phyloP scores from a whole-genome alignment of 2,329 filamentous ascomycete genomes.

The Colletotrichum abscissum region DNA sequence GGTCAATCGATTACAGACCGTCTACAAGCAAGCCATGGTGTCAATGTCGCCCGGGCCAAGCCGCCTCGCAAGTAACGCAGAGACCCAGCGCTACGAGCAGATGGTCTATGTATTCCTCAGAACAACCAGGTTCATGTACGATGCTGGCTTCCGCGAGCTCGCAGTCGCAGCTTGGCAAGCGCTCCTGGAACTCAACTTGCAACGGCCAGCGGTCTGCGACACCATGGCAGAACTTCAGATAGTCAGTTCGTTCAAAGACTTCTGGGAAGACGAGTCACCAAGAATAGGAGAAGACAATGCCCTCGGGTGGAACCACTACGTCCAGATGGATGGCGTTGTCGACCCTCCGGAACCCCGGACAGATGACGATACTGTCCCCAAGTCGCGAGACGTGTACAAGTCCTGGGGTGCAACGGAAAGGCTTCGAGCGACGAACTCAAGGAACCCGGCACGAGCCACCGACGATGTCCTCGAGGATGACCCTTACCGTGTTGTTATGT shows the following conservation, averaged over 20 bases:
- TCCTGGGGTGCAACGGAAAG: conserved; percentile 67
- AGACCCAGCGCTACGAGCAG: conserved; percentile 47
- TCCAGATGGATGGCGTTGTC: conserved; percentile 46
- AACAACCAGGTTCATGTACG: conserved; percentile 77
- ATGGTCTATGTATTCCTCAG: conserved; percentile 80
- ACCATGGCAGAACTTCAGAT: conserved; percentile 35
- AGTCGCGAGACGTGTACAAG: conserved; percentile 59
- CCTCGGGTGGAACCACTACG: conserved; percentile 75
- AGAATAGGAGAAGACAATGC: conserved; percentile 81
- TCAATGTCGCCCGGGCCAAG: conserved; percentile 24
- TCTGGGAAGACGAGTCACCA: conserved; percentile 88
- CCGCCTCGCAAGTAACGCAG: not conserved
- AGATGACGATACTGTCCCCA: conserved; percentile 33
- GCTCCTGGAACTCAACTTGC: conserved; percentile 77
- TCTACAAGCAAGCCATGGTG: conserved; percentile 15
- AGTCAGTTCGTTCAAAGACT: conserved; percentile 69
- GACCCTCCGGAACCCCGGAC: conserved; percentile 54
- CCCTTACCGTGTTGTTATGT: conserved; percentile 84
- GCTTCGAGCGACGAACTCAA: conserved; percentile 57
- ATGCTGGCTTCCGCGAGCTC: conserved; percentile 83
- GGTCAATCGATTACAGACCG: conserved; percentile 57
- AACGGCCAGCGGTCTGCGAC: conserved; percentile 56
- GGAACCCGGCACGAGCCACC: conserved; percentile 76
- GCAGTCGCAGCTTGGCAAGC: conserved; percentile 87
- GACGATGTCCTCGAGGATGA: conserved; percentile 84